Evolutionary conservation across 1,284 basidiomycete species (phyloP), one percentile per base, ranked within the genome.

Genomic region (Peniophora sp.): DNA sequence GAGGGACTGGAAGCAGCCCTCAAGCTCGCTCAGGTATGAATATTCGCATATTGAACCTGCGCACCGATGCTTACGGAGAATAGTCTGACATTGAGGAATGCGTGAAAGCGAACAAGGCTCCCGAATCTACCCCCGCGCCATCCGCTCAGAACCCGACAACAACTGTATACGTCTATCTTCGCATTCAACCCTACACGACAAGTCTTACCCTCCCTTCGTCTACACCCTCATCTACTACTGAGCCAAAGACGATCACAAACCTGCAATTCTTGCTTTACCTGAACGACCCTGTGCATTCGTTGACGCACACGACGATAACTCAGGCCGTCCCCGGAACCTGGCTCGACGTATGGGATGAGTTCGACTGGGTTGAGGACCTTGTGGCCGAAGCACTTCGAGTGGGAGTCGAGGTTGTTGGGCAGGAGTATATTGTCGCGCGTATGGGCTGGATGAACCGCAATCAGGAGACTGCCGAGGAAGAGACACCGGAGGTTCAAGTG

Each of bases 361-460:
- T 92, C 63, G 91, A 95, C 49, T 97, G 95, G 95, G 92, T 97
- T 3, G 95, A 97, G 68, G 92, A 97, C 64, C 68, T 88, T 22
- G 79, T 96, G 52, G 93, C 93, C 1, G 94, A 96, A 60, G 78
- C 83, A 0, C 70, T 97, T 53, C 73, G 89, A 52, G 74, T 91
- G 3, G 87, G 85, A 5, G 79, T 93, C 20, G 92, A 95, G 67
- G 81, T 92, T 19, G 69, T 94, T 53, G 92, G 91, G 0, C 92
- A 96, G 65, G 90, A 95, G 58, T 92, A 92, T 63, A 73, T 92
- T 17, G 87, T 83, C 24, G 74, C 79, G 38, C 70, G 89, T 52
- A 92, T 92, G 89, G 82, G 89, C 0, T 92, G 89, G 81, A 66
- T 60, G 17, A 69, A 68, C 27, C 27, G 6, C 12, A 32, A 32